A percentile compares a stretch with the other conserved stretches of the same genome.
Evolutionary conservation across 805 yeast genomes (phyloP).

Genomic region (Candida manassasensis): DNA sequence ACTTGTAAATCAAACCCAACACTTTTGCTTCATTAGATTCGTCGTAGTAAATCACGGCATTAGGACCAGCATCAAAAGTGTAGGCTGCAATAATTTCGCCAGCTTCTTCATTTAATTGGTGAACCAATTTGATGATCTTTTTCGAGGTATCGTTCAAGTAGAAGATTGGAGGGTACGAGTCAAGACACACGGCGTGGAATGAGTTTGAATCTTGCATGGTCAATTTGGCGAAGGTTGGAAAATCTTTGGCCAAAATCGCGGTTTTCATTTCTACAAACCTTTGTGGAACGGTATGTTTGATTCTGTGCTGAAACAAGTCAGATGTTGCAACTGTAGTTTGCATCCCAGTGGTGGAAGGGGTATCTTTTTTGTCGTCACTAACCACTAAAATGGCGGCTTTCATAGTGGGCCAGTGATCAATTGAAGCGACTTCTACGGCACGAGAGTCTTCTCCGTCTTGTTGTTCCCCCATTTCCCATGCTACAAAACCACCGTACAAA

Average conservation of each 20-base stretch:
- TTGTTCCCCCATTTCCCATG: slow-evolving; percentile 93
- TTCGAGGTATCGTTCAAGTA: slow-evolving; percentile 89
- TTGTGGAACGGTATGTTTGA: slow-evolving; percentile 77
- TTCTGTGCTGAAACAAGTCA: slow-evolving; percentile 76
- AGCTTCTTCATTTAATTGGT: slow-evolving; percentile 64
- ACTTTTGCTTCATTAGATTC: slow-evolving; percentile 68
- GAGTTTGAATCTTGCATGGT: slow-evolving; percentile 97
- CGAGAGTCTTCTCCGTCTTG: slow-evolving; percentile 85
- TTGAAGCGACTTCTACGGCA: slow-evolving; percentile 88
- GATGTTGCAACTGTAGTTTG: slow-evolving; percentile 90
- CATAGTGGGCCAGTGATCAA: slow-evolving; percentile 86
- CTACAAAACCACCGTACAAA: slow-evolving; percentile 94
- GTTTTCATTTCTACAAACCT: slow-evolving; percentile 80
- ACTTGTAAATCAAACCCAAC: slow-evolving; percentile 61
- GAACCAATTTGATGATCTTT: slow-evolving; percentile 71
- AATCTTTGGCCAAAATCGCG: slow-evolving; percentile 70
- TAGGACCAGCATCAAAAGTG: slow-evolving; percentile 99
- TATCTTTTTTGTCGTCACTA: slow-evolving; percentile 89
- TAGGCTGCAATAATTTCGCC: slow-evolving; percentile 84
- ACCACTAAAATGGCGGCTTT: slow-evolving; percentile 90
- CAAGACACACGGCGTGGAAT: slow-evolving; percentile 97
- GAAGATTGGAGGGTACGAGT: slow-evolving; percentile 92
- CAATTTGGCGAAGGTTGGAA: slow-evolving; percentile 74
- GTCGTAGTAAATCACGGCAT: slow-evolving; percentile 90
- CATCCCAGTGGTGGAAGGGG: slow-evolving; percentile 95